Evolutionary conservation across 495 filamentous ascomycete species (phyloP), one percentile per base, ranked within the genome.

Genomic region (Hypoxylon lenormandii): DNA sequence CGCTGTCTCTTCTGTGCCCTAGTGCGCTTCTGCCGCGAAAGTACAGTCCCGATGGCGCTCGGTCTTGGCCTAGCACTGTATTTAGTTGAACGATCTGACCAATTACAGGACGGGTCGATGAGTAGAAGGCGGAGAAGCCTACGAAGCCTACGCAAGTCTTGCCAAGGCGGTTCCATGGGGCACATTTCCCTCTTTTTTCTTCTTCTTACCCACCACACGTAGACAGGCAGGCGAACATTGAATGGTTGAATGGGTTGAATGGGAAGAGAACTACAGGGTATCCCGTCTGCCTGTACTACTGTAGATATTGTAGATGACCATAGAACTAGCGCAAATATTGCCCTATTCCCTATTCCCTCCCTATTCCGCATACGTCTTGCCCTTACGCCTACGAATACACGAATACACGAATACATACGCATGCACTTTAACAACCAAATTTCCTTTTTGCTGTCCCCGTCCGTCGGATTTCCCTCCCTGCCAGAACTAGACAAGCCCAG

Each of bases 111-210:
- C 30, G 45, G 8, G 22, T 42, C 18, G 36, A 42, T 5, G 33
- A 33, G 49, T 42, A 48, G 36, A 30, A 51, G 68, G 68, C 68
- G 68, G 68, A 71, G 68, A 71, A 66, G 60, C 55, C 60, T 70
- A 70, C 60, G 67, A 43, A 71, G 68, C 68, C 56, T 66, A 66
- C 68, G 68, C 66, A 69, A 50, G 61, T 58, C 66, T 40, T 59
- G 21, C 46, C 12, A 46, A 50, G 50, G 46, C 49, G 33, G 46
- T 62, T 12, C 45, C 33, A 46, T 19, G 21, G 16, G n/a, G 23
- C 2, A 7, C 30, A 33, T 36, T 66, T 62, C 26, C 45, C 38
- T 62, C 40, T 46, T 47, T 50, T 48, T 51, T 56, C 46, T 21
- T 45, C 36, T 46, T 56, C 50, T 61, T 56, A 61, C 60, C 10